A percentile compares a stretch with the other conserved stretches of the same genome.
phyloP scores from a whole-genome alignment of 805 yeast species.

The Novakomyces olei region DNA sequence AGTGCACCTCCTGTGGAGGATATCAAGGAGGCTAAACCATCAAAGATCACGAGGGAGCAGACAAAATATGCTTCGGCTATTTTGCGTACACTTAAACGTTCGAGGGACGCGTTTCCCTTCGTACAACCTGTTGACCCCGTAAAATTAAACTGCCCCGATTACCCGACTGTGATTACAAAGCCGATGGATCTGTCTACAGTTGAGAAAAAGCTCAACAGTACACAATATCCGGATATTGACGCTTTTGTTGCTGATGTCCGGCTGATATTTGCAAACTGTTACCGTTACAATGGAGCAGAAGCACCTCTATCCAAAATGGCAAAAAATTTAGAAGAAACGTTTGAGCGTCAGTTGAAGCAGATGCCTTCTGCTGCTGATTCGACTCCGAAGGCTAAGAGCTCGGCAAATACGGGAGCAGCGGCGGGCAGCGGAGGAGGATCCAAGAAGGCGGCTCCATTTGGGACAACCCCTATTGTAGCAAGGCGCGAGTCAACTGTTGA shows the following conservation, averaged over 20 bases:
- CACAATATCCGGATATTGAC: constrained; percentile 50
- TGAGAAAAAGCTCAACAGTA: constrained; percentile 48
- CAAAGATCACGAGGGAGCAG: constrained; percentile 45
- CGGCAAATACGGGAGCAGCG: constrained; percentile 2
- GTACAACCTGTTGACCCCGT: constrained; percentile 73
- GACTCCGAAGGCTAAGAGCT: constrained; percentile 6
- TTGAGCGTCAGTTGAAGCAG: constrained; percentile 78
- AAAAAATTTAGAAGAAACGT: constrained; percentile 67
- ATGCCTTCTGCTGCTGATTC: constrained; percentile 40
- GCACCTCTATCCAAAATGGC: constrained; percentile 83
- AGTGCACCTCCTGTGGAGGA: no score
- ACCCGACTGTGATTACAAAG: constrained; percentile 55
- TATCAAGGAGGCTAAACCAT: no score
- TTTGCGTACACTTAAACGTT: constrained; percentile 65
- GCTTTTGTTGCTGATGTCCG: constrained; percentile 46
- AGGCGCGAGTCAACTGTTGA: constrained; percentile 39
- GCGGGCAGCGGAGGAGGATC: no score
- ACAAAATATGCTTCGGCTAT: constrained; percentile 55
- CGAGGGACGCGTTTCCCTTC: constrained; percentile 85
- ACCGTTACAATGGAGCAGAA: constrained; percentile 62
- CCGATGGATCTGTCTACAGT: constrained; percentile 92
- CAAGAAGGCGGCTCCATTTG: constrained; percentile 12
- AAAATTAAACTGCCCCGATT: constrained; percentile 73
- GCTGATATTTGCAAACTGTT: constrained; percentile 65
- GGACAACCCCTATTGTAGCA: constrained; percentile 14